Conservation (phyloP, 2,329 filamentous ascomycete species). For the Chaetomium sp. region DNA sequence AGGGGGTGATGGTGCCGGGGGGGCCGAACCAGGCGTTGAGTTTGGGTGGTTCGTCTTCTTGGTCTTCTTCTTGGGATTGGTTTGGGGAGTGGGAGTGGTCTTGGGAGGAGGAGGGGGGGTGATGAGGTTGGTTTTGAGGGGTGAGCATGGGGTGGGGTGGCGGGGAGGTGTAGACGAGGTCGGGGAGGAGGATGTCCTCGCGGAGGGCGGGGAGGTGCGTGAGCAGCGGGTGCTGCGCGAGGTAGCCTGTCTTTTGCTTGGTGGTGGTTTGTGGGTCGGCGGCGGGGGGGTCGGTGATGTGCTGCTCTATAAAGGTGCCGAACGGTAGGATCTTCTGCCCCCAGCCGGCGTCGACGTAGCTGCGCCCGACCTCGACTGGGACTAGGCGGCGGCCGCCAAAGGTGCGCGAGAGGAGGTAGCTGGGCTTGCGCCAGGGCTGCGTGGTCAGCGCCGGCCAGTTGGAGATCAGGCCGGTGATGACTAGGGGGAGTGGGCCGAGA, state of each 20-base stretch:
- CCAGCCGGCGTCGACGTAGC: conserved; percentile 86
- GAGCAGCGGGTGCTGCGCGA: conserved; percentile 90
- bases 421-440: conserved; percentile 70
- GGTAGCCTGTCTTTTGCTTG: conserved; percentile 62
- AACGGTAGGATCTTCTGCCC: conserved; percentile 80
- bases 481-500: conserved; percentile 60
- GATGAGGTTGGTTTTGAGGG: no score
- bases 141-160: conserved; percentile 52
- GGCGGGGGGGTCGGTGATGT: conserved; percentile 49
- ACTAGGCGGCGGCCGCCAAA: conserved; percentile 78
- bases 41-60: conserved; percentile 52
- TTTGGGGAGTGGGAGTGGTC: neutral
- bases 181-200: conserved; percentile 76
- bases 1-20: conserved; percentile 80
- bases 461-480: conserved; percentile 66
- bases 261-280: neutral
- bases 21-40: conserved; percentile 96
- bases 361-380: conserved; percentile 81
- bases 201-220: conserved; percentile 76
- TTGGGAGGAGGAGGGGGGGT: neutral
- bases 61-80: neutral
- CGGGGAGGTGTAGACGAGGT: conserved; percentile 77
- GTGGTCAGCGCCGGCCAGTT: conserved; percentile 77
- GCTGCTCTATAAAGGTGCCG: conserved; percentile 64
- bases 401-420: conserved; percentile 74